Evolutionary conservation across 345 rosid species (phyloP).

Genomic region (Trapa incisa): DNA sequence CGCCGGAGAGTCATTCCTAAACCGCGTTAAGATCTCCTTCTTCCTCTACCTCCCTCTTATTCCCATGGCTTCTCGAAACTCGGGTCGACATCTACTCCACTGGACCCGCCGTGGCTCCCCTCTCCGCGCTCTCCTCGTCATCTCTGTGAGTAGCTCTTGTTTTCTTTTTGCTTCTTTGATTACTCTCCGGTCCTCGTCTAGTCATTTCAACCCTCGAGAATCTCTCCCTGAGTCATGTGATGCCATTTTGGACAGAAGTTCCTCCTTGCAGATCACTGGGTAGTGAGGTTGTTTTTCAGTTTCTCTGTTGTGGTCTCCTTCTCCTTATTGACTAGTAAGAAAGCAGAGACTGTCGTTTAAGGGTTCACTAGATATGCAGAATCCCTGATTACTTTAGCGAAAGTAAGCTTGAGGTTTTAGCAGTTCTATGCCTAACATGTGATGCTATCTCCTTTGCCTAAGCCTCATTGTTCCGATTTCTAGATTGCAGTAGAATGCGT

Average conservation of each 20-base stretch:
- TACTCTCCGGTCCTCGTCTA: not conserved
- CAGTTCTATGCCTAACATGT: no score
- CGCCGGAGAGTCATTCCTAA: slow-evolving; percentile 30
- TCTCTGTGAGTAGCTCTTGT: slow-evolving; percentile 39
- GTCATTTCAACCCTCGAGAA: not conserved
- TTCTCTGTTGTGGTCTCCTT: no score
- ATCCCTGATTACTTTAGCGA: no score
- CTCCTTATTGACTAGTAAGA: no score
- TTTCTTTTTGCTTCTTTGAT: not conserved
- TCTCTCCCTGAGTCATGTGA: not conserved
- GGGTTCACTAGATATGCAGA: no score
- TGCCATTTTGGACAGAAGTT: not conserved
- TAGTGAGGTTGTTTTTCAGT: not conserved
- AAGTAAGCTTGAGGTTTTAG: no score
- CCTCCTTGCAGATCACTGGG: not conserved
- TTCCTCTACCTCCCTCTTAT: slow-evolving; percentile 39
- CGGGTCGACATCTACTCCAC: slow-evolving; percentile 30
- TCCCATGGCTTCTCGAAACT: slow-evolving; percentile 38
- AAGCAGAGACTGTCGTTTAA: no score
- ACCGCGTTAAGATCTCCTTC: slow-evolving; percentile 37
- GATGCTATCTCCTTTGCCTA: not conserved
- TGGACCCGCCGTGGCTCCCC: slow-evolving; percentile 78
- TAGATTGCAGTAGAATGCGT: not conserved
- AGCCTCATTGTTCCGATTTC: not conserved
- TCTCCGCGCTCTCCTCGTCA: slow-evolving; percentile 73